Percentiles rank a stretch among this genome's conserved stretches.
phyloP scores from a whole-genome alignment of 306 rosid species.

The Quercus cerris region DNA sequence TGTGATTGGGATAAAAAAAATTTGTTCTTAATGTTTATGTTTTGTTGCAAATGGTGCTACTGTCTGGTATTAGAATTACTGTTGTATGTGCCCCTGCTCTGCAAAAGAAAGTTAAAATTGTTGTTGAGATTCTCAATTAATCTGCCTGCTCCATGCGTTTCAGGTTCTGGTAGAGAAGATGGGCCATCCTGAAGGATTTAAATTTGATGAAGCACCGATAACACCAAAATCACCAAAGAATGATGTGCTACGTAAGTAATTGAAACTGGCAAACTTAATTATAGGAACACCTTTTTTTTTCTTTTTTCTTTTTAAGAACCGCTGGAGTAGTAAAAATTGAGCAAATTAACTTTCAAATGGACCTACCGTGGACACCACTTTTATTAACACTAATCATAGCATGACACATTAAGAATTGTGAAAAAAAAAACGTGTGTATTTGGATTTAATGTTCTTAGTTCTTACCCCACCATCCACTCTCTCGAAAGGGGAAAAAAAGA shows the following conservation, averaged over 20 bases:
- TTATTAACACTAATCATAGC: no score
- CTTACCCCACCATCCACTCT: background rate
- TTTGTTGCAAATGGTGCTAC: background rate
- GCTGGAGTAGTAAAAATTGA: no score
- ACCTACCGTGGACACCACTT: no score
- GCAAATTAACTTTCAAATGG: no score
- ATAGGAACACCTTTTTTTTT: no score
- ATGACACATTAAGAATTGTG: no score
- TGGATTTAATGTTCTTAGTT: no score
- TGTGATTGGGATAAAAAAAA: background rate
- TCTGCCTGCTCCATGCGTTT: background rate
- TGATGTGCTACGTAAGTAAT: constrained; percentile 50
- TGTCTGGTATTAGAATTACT: background rate
- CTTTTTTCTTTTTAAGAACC: no score
- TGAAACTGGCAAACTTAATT: background rate
- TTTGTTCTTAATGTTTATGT: no score
- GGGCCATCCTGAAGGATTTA: constrained; percentile 66
- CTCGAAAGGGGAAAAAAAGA: background rate
- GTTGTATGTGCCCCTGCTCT: background rate
- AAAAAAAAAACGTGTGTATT: no score
- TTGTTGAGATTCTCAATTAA: background rate
- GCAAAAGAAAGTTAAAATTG: background rate
- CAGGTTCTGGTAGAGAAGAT: constrained; percentile 91
- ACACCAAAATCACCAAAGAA: background rate
- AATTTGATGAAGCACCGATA: constrained; percentile 19